These are phyloP conservation scores for Jacaranda copaia DNA, from an alignment of 257 asterid genomes.

Conservation along the genomic window DNA sequence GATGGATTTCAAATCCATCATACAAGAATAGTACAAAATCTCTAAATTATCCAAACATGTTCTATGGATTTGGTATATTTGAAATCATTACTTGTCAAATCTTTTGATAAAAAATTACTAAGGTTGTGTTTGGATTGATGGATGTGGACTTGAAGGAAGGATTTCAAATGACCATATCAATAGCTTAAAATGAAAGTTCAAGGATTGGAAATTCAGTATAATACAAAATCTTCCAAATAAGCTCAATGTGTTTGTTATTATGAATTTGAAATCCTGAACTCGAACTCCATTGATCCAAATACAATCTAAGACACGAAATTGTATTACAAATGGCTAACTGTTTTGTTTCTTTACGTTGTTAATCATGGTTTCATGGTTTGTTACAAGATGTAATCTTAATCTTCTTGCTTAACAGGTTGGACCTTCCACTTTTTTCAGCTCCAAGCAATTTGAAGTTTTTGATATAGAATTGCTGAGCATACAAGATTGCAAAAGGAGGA, in stretches of 20 bases:
- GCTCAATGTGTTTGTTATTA: background rate
- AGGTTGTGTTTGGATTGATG: too few species aligned
- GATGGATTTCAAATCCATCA: too few species aligned
- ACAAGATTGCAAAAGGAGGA: slow-evolving; percentile 92
- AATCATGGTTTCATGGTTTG: background rate
- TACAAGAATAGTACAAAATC: too few species aligned
- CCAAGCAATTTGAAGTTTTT: slow-evolving; percentile 91
- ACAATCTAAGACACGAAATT: background rate
- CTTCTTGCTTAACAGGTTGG: slow-evolving; percentile 69
- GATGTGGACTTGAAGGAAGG: too few species aligned
- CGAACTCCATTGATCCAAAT: background rate
- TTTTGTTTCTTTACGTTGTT: slow-evolving; percentile 19
- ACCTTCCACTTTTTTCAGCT: slow-evolving; percentile 94
- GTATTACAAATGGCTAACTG: background rate
- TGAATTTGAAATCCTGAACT: background rate
- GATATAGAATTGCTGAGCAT: slow-evolving; percentile 83
- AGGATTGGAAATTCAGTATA: background rate
- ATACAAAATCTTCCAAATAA: background rate
- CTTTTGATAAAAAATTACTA: too few species aligned
- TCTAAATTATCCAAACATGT: too few species aligned
- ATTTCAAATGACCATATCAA: too few species aligned
- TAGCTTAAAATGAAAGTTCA: too few species aligned
- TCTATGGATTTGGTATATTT: too few species aligned
- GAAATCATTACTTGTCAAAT: too few species aligned
- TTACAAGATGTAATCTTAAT: background rate